A percentile compares a stretch with the other conserved stretches of the same genome.
Conservation (phyloP, 148 eudicot species). For the Vaccinium darrowii region DNA sequence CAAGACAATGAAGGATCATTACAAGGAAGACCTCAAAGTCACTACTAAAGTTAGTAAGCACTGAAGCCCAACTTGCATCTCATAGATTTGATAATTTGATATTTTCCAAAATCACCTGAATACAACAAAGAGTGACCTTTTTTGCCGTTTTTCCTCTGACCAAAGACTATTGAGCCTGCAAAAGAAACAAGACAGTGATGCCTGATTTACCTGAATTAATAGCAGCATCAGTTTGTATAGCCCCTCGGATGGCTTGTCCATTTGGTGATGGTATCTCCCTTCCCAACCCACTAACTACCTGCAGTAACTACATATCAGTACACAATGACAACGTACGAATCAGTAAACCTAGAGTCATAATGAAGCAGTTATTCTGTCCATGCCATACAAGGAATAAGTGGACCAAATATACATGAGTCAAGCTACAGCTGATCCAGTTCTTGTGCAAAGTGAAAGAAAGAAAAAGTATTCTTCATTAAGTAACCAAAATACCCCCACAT, state of each 20-base stretch:
- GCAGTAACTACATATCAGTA: conserved; percentile 18
- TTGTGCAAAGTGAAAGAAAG: not conserved
- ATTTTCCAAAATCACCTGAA: not conserved
- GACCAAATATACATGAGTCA: not conserved
- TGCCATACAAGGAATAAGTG: not conserved
- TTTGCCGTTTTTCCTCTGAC: not conserved
- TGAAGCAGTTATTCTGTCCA: not conserved
- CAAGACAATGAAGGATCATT: not conserved
- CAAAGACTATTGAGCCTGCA: not conserved
- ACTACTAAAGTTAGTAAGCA: not conserved
- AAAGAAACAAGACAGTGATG: not conserved
- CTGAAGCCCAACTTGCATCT: not conserved
- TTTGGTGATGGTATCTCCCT: conserved; percentile 97
- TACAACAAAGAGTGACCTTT: not conserved
- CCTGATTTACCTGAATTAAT: conserved; percentile 70
- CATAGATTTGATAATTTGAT: not conserved
- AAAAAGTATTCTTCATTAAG: too few species aligned
- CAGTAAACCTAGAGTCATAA: not conserved
- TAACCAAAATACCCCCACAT: not conserved
- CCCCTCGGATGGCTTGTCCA: conserved; percentile 91
- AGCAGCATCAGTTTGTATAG: conserved; percentile 98
- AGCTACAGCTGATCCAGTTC: not conserved
- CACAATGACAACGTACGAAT: not conserved
- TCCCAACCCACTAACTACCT: conserved; percentile 97
- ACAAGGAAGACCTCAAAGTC: not conserved